Percentiles rank a stretch among this genome's conserved stretches.
phyloP scores from a whole-genome alignment of 2,329 filamentous ascomycete species.

The Botrytis medusae region DNA sequence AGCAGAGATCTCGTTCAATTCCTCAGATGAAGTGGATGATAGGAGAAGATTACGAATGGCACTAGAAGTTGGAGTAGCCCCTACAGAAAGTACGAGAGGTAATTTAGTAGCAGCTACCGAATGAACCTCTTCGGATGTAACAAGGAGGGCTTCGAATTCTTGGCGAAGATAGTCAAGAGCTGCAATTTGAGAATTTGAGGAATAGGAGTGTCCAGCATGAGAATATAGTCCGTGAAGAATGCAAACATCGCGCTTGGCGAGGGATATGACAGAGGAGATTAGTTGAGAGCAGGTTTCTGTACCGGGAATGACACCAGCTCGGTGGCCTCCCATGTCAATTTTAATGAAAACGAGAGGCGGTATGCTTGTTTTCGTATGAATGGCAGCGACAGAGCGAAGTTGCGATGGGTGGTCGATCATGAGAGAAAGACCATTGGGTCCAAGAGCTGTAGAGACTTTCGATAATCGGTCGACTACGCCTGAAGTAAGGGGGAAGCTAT shows the following conservation, averaged over 20 bases:
- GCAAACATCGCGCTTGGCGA: constrained; percentile 43
- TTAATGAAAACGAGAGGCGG: constrained; percentile 65
- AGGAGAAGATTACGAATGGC: constrained; percentile 59
- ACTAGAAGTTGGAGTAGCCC: constrained; percentile 73
- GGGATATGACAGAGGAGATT: constrained; percentile 47
- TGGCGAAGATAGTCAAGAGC: constrained; percentile 58
- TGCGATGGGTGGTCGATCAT: constrained; percentile 70
- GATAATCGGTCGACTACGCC: constrained; percentile 61
- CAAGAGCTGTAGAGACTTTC: constrained; percentile 54
- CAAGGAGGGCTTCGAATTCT: constrained; percentile 58
- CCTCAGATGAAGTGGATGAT: constrained; percentile 30
- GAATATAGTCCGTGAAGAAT: constrained; percentile 66
- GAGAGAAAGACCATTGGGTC: constrained; percentile 57
- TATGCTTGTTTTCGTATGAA: constrained; percentile 46
- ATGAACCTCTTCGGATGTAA: constrained; percentile 45
- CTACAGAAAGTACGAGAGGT: constrained; percentile 62
- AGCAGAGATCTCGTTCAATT: constrained; percentile 40
- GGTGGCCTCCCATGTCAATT: constrained; percentile 70
- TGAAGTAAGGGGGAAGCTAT: constrained; percentile 67
- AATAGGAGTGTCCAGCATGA: constrained; percentile 73
- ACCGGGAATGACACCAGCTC: constrained; percentile 62
- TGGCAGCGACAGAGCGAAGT: constrained; percentile 49
- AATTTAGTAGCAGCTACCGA: constrained; percentile 13
- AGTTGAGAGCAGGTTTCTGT: constrained; percentile 49
- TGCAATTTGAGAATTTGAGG: constrained; percentile 51